Percentiles rank a stretch among this genome's conserved stretches.
These are phyloP conservation scores for Trametes punicea DNA, from an alignment of 768 basidiomycete species.

Conservation along the genomic window DNA sequence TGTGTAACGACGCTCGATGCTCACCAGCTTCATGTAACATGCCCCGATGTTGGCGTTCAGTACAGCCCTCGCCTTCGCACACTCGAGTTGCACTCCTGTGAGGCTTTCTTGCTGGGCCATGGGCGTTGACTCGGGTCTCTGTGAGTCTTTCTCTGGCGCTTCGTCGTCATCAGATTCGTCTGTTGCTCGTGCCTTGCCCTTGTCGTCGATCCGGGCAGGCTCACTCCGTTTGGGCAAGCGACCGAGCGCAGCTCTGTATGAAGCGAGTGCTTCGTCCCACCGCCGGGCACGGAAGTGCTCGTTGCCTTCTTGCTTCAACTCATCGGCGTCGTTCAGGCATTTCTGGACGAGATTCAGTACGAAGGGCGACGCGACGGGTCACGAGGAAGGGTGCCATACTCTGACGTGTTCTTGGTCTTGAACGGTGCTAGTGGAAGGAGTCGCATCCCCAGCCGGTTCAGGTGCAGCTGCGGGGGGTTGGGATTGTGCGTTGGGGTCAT, in stretches of 20 bases:
- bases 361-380: background rate
- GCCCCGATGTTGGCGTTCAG: conserved; percentile 88
- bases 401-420: background rate
- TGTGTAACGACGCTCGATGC: conserved; percentile 19
- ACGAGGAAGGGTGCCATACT: background rate
- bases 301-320: conserved; percentile 75
- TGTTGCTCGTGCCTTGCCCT: conserved; percentile 17
- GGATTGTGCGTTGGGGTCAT: background rate
- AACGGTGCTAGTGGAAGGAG: too few species aligned
- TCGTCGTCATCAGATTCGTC: conserved; percentile 14
- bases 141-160: conserved; percentile 22
- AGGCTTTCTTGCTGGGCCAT: conserved; percentile 17
- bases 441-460: too few species aligned
- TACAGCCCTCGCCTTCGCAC: conserved; percentile 61
- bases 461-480: too few species aligned
- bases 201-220: conserved; percentile 1
- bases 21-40: conserved; percentile 75
- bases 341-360: conserved; percentile 31
- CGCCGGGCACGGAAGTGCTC: conserved; percentile 58
- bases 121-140: conserved; percentile 1
- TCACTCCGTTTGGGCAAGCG: conserved; percentile 52
- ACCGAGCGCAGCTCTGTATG: conserved; percentile 68
- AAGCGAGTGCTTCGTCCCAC: conserved; percentile 68
- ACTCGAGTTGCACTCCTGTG: conserved; percentile 41
- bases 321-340: conserved; percentile 48